Evolutionary conservation across 1,139 yeast species (phyloP).

Genomic region (Yamadazyma dushanensis): DNA sequence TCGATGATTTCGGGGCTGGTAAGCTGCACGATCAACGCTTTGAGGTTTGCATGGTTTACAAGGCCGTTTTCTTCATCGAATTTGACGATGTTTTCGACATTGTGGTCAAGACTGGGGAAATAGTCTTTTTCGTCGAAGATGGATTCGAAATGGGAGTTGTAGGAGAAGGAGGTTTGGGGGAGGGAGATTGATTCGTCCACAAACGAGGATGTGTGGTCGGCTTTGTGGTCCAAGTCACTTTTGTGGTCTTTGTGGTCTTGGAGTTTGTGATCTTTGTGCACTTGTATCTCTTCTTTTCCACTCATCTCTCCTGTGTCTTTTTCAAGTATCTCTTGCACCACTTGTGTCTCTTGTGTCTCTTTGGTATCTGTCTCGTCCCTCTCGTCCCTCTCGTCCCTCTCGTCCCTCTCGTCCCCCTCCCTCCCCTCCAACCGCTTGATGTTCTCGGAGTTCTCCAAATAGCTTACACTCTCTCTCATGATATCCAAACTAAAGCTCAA

Average conservation of each 20-base stretch:
- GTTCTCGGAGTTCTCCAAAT: conserved; percentile 1
- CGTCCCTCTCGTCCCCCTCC: not conserved
- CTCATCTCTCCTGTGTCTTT: not conserved
- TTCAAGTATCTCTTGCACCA: not conserved
- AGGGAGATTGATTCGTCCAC: too few relatives aligned
- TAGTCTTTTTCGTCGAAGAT: conserved; percentile 39
- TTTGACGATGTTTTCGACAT: conserved; percentile 27
- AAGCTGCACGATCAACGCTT: conserved; percentile 67
- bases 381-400: not conserved
- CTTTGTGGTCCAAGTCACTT: too few relatives aligned
- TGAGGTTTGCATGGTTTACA: conserved; percentile 41
- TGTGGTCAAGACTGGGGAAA: conserved; percentile 32
- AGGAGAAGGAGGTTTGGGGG: conserved; percentile 20
- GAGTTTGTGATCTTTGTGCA: too few relatives aligned
- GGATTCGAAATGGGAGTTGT: conserved; percentile 42
- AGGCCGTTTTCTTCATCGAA: conserved; percentile 37
- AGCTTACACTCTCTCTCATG: not conserved
- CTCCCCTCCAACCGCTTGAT: not conserved
- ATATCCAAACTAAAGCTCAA: too few relatives aligned
- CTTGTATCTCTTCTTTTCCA: too few relatives aligned
- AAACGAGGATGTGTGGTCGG: too few relatives aligned
- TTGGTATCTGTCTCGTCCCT: too few relatives aligned
- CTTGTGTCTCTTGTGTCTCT: not conserved
- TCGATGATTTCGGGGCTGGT: conserved; percentile 81
- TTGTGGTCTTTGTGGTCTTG: too few relatives aligned